Evolutionary conservation across 2,329 filamentous ascomycete species (phyloP).

Genomic region (Pseudogymnoascus sp.): DNA sequence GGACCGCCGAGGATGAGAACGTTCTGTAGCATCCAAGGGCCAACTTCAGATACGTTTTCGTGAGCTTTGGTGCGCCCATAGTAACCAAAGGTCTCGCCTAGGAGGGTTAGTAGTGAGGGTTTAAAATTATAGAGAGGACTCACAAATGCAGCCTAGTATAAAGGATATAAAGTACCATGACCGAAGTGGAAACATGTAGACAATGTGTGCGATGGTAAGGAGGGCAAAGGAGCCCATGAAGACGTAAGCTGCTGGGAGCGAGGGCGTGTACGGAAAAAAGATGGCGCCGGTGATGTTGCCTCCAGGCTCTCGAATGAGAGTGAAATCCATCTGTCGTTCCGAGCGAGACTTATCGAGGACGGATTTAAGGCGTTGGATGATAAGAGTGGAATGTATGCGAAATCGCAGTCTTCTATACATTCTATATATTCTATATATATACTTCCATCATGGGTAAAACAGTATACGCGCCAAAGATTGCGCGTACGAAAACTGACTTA

Average conservation of each 20-base stretch:
- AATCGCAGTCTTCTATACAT: not conserved
- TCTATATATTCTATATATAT: not conserved
- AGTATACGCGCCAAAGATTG: not conserved
- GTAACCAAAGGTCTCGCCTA: constrained; percentile 2
- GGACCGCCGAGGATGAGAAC: constrained; percentile 36
- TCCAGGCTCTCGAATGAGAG: not conserved
- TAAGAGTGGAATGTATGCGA: not conserved
- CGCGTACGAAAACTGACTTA: not conserved
- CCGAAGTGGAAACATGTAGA: constrained; percentile 16
- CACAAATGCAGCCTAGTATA: not conserved
- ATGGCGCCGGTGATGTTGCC: not conserved
- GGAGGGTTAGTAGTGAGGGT: not conserved
- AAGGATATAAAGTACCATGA: not conserved
- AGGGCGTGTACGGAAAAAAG: constrained; percentile 13
- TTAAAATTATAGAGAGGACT: not conserved
- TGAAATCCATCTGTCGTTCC: not conserved
- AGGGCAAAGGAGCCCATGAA: constrained; percentile 17
- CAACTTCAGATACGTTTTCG: not conserved
- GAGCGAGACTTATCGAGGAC: not conserved
- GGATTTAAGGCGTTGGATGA: not conserved
- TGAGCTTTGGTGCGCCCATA: constrained; percentile 2
- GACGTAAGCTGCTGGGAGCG: constrained; percentile 14
- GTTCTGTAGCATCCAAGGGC: constrained; percentile 33
- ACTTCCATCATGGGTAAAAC: not conserved
- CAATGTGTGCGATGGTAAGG: constrained; percentile 12